Conservation (phyloP, 2,329 filamentous ascomycete genomes). For the Colletotrichum filicis region DNA sequence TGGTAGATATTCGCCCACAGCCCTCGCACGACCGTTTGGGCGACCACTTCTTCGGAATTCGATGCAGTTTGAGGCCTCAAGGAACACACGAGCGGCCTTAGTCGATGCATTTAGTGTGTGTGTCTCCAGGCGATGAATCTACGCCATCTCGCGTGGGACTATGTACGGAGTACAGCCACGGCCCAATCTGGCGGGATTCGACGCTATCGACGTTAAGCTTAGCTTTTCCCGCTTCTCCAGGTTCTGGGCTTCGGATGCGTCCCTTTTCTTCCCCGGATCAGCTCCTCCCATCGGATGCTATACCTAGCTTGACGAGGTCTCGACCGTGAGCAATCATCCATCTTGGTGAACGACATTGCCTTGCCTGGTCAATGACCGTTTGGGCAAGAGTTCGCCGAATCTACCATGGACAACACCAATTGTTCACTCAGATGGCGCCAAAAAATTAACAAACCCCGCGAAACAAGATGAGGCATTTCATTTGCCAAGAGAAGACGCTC, state of each 20-base stretch:
- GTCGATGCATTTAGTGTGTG: not conserved
- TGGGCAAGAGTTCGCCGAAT: not conserved
- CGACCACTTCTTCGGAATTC: not conserved
- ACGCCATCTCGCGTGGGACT: not conserved
- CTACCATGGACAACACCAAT: not conserved
- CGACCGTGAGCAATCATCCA: not conserved
- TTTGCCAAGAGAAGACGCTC: not conserved
- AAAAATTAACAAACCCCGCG: not conserved
- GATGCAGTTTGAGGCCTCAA: not conserved
- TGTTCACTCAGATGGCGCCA: not conserved
- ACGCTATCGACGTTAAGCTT: slow-evolving; percentile 18
- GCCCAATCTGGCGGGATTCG: slow-evolving; percentile 1
- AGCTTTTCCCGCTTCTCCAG: not conserved
- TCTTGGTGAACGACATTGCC: not conserved
- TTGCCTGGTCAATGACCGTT: not conserved
- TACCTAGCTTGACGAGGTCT: not conserved
- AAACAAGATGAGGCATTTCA: not conserved
- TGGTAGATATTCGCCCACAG: not conserved
- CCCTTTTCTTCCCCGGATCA: not conserved
- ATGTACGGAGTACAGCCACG: not conserved
- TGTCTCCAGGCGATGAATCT: not conserved
- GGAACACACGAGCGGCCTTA: not conserved
- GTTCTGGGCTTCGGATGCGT: not conserved
- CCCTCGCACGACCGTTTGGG: not conserved
- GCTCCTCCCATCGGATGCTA: too few species aligned